Base-by-base conservation (phyloP, 2,329 filamentous ascomycete genomes). In the Polychaeton citri region DNA sequence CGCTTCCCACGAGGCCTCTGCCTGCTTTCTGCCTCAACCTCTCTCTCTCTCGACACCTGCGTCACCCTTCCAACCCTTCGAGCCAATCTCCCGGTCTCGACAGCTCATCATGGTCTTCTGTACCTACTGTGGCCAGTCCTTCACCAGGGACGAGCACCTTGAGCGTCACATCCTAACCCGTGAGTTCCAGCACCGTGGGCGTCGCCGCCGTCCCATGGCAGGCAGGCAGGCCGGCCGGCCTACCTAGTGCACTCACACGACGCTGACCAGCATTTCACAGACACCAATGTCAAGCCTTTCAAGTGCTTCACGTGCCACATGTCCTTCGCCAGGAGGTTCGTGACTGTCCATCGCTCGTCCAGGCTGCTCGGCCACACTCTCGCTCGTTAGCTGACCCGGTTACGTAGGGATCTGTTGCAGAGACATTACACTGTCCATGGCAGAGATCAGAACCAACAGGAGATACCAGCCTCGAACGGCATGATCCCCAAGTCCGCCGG, bases 251-350 rank as follows among this genome's bases (percentile, higher is more conserved):
- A 26, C 21, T 26, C 19, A 33, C 30, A 13, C 19, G 19, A 26
- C 24, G 40, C 40, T 48, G 32, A 46, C 40, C 18, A 17, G 12
- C 6, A 10, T 4, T 28, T 28, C 19, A 7, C 44, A 68, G 65
- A 69, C 43, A 69, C 65, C 37, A 68, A 69, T 48, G 64, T 69
- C n/a, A 69, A 69, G 52, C 66, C 66, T 2, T 69, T 67, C 59
- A 69, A 68, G 54, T 69, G 66, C 51, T 66, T 65, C 40, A 68
- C 63, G 21, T 69, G 66, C 47, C 65, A 69, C 41, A 69, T 69
- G 66, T 68, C 65, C 39, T 69, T 69, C 47, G 65, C 66, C 43
- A 55, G 66, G 43, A 59, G 65, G 66, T 69, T 49, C 38, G 63
- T 58, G 37, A 39, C 18, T 9, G 10, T 16, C 13, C 6, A 17